phyloP scores from a whole-genome alignment of 2,329 filamentous ascomycete genomes.

The Pyricularia sp. region DNA sequence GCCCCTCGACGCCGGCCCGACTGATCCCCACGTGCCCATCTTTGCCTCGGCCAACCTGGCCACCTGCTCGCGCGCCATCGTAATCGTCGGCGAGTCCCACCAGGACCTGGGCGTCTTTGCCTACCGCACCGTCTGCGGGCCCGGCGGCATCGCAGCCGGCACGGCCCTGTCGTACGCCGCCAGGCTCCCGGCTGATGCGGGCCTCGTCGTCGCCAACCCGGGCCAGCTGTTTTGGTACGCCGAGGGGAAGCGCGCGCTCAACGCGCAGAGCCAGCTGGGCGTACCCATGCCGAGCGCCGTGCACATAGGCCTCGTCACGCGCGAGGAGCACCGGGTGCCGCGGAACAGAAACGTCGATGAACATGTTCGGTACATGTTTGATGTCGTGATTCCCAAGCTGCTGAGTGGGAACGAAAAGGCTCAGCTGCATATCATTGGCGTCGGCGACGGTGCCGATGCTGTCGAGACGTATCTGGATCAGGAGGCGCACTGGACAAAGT shows the following conservation, averaged over 20 bases:
- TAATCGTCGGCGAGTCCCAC: constrained; percentile 63
- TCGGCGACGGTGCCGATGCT: constrained; percentile 56
- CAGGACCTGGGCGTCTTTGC: constrained; percentile 71
- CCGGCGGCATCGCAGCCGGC: constrained; percentile 60
- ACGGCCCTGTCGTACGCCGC: constrained; percentile 56
- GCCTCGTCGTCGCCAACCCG: constrained; percentile 67
- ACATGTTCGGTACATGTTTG: constrained; percentile 62
- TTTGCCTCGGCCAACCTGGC: constrained; percentile 47
- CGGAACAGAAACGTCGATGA: constrained; percentile 45
- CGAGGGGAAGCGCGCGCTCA: constrained; percentile 50
- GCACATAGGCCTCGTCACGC: constrained; percentile 43
- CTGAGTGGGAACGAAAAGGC: constrained; percentile 31
- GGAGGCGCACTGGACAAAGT: constrained; percentile 37
- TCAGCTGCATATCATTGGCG: constrained; percentile 59
- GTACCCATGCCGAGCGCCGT: constrained; percentile 55
- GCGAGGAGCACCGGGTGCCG: constrained; percentile 49
- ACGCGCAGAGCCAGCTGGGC: constrained; percentile 42
- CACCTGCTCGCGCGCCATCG: constrained; percentile 51
- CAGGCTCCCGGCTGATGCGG: constrained; percentile 35
- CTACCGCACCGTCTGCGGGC: constrained; percentile 54
- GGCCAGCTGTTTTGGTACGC: constrained; percentile 74
- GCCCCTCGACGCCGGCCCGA: constrained; percentile 38
- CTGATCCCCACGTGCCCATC: constrained; percentile 58
- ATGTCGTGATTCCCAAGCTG: constrained; percentile 45
- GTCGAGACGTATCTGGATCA: constrained; percentile 49